Conservation (phyloP, 257 asterid genomes). For the Ocimum tenuiflorum region DNA sequence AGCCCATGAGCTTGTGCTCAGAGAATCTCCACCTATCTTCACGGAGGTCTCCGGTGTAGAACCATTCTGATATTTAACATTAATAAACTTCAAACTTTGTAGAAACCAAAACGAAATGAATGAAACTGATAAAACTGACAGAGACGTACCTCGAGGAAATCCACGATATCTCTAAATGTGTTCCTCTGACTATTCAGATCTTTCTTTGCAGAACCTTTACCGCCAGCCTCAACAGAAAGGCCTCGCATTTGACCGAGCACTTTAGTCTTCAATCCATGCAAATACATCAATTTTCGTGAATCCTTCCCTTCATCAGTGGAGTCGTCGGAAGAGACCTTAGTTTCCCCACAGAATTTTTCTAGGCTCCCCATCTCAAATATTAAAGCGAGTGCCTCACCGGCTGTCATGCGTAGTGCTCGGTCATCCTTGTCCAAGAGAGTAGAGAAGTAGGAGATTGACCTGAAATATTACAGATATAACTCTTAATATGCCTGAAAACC, state of each 20-base stretch:
- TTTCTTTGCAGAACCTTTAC: conserved; percentile 87
- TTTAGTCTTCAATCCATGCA: conserved; percentile 70
- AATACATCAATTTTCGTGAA: conserved; percentile 42
- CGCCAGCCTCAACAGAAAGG: conserved; percentile 86
- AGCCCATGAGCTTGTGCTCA: conserved; percentile 67
- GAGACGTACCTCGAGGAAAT: conserved; percentile 65
- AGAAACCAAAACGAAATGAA: background rate
- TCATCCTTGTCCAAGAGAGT: conserved; percentile 83
- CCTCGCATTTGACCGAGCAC: conserved; percentile 59
- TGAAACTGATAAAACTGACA: background rate
- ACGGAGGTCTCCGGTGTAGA: conserved; percentile 55
- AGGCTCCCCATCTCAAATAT: conserved; percentile 74
- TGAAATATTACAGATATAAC: conserved; percentile 29
- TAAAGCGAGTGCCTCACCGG: conserved; percentile 92
- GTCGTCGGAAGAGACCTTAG: conserved; percentile 45
- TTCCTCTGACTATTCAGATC: conserved; percentile 83
- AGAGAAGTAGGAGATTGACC: conserved; percentile 64
- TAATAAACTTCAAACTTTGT: background rate
- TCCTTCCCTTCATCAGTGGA: conserved; percentile 41
- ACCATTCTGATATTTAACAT: conserved; percentile 47
- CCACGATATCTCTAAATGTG: conserved; percentile 75
- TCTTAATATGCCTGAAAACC: background rate
- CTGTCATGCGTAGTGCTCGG: conserved; percentile 71
- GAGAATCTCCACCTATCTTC: conserved; percentile 75
- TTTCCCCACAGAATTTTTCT: conserved; percentile 65